A percentile compares a stretch with the other conserved stretches of the same genome.
These are phyloP conservation scores for Claviceps cyperi DNA, from an alignment of 2,329 filamentous ascomycete genomes.

Conservation along the genomic window DNA sequence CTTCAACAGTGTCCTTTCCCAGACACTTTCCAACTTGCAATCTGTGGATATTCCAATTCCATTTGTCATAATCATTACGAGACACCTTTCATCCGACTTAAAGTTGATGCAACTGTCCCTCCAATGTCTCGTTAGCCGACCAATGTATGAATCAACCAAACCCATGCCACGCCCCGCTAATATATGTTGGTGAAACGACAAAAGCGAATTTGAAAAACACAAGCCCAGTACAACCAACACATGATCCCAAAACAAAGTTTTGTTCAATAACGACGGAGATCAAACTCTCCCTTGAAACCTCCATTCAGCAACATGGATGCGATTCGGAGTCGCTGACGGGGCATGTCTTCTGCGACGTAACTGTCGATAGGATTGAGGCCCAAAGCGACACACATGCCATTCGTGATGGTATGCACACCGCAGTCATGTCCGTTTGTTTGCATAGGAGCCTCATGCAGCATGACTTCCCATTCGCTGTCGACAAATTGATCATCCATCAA, in stretches of 20 bases:
- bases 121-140: not conserved
- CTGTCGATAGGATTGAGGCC: slow-evolving; percentile 35
- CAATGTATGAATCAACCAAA: not conserved
- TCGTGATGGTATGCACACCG: slow-evolving; percentile 63
- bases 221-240: not conserved
- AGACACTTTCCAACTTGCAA: not conserved
- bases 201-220: not conserved
- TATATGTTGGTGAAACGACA: not conserved
- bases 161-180: slow-evolving; percentile 1
- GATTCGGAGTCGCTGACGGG: slow-evolving; percentile 44
- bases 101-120: not conserved
- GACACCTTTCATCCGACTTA: not conserved
- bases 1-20: not conserved
- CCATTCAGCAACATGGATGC: slow-evolving; percentile 51
- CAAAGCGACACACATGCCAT: slow-evolving; percentile 48
- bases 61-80: not conserved
- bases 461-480: slow-evolving; percentile 43
- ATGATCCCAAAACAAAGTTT: not conserved
- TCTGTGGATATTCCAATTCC: not conserved
- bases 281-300: slow-evolving; percentile 50
- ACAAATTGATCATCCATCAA: slow-evolving; percentile 40
- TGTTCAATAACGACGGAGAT: slow-evolving; percentile 24
- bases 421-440: slow-evolving; percentile 62
- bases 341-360: slow-evolving; percentile 41
- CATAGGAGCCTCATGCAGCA: slow-evolving; percentile 32